Evolutionary conservation across 2,329 filamentous ascomycete genomes (phyloP).

Genomic region (Alternaria triticina): DNA sequence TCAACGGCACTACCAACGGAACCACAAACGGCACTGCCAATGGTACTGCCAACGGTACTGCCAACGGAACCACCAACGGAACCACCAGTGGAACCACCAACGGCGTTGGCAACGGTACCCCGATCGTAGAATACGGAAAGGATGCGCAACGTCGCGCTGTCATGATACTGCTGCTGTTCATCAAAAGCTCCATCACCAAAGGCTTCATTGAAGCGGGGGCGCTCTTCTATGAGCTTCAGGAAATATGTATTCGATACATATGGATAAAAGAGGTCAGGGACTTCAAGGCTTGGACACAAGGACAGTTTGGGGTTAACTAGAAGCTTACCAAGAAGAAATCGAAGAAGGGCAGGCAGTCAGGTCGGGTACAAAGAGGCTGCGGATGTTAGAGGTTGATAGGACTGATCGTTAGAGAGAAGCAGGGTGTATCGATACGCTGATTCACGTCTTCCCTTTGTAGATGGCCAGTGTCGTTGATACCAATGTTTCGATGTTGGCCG

Average conservation of each 20-base stretch:
- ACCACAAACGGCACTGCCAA: background rate
- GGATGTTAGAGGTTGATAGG: background rate
- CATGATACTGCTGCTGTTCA: slow-evolving; percentile 47
- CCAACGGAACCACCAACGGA: background rate
- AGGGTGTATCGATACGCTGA: background rate
- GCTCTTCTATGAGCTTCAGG: slow-evolving; percentile 50
- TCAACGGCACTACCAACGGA: too few species aligned
- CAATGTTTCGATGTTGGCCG: background rate
- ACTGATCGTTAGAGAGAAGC: background rate
- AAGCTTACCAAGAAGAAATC: slow-evolving; percentile 12
- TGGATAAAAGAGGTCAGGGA: slow-evolving; percentile 51
- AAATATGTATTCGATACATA: slow-evolving; percentile 49
- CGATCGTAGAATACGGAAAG: slow-evolving; percentile 34
- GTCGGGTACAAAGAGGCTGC: background rate
- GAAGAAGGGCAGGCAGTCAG: background rate
- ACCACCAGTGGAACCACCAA: background rate
- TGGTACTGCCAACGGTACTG: background rate
- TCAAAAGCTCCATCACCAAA: slow-evolving; percentile 47
- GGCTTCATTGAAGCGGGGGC: slow-evolving; percentile 35
- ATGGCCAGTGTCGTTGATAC: background rate
- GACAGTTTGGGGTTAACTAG: slow-evolving; percentile 3
- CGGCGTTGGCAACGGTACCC: background rate
- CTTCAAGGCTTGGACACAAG: slow-evolving; percentile 39
- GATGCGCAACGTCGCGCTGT: slow-evolving; percentile 47
- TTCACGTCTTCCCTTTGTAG: background rate